phyloP scores from a whole-genome alignment of 352 stramenopile genomes.

The Globisporangium ultimum region DNA sequence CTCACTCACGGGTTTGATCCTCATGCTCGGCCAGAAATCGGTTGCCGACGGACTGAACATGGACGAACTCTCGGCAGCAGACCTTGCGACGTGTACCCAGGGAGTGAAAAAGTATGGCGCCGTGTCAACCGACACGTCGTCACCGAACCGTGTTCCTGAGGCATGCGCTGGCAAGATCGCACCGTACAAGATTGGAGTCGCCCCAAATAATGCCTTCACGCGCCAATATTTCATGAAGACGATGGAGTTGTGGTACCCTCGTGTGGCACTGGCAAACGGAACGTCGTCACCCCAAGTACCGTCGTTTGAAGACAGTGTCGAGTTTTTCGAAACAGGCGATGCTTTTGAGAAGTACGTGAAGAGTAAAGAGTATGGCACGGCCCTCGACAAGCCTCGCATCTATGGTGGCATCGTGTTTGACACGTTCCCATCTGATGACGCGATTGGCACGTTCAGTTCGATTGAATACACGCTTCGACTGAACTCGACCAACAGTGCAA shows the following conservation, averaged over 20 bases:
- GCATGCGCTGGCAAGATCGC: too few species aligned
- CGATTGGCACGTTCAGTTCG: conserved; percentile 40
- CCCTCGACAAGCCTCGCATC: conserved; percentile 34
- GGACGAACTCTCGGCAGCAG: too few species aligned
- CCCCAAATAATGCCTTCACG: conserved; percentile 60
- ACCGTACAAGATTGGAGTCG: conserved; percentile 53
- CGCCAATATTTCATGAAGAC: conserved; percentile 65
- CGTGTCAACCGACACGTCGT: conserved; percentile 30
- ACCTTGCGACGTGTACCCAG: conserved; percentile 17
- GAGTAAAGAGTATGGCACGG: conserved; percentile 39
- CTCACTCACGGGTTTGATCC: too few species aligned
- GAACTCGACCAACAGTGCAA: conserved; percentile 32
- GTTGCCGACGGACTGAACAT: too few species aligned
- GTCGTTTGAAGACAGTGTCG: too few species aligned
- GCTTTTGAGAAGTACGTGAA: too few species aligned
- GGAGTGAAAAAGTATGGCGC: conserved; percentile 28
- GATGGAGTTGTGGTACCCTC: too few species aligned
- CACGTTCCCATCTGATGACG: conserved; percentile 24
- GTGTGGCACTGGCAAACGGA: too few species aligned
- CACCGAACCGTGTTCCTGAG: too few species aligned
- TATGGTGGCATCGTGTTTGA: conserved; percentile 67
- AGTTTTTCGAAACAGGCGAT: too few species aligned
- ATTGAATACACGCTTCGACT: conserved; percentile 69
- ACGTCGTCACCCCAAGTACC: too few species aligned
- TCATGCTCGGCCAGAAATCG: too few species aligned